Conservation (phyloP, 352 stramenopile species). For the Phytopythium sindhum region DNA sequence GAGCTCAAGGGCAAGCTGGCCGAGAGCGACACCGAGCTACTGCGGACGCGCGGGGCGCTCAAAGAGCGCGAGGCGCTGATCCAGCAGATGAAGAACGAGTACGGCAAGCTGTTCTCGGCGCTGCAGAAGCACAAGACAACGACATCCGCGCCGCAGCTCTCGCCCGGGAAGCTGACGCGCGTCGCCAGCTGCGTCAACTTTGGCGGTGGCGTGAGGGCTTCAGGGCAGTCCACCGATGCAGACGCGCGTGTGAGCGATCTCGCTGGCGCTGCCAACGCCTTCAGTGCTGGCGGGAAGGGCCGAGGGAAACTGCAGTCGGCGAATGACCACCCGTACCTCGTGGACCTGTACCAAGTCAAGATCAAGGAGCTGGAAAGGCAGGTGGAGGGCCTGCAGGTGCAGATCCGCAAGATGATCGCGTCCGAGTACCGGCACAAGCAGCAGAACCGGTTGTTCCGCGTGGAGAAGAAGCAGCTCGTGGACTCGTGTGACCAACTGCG, state of each 20-base stretch:
- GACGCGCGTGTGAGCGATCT: not conserved
- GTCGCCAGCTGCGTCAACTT: slow-evolving; percentile 7
- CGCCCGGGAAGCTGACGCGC: slow-evolving; percentile 18
- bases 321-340: slow-evolving; percentile 61
- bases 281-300: not conserved
- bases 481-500: slow-evolving; percentile 44
- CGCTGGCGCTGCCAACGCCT: not conserved
- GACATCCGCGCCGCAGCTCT: slow-evolving; percentile 5
- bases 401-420: slow-evolving; percentile 80
- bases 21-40: slow-evolving; percentile 46
- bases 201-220: not conserved
- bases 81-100: slow-evolving; percentile 66
- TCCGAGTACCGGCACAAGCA: slow-evolving; percentile 75
- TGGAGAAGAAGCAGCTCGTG: slow-evolving; percentile 48
- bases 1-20: slow-evolving; percentile 23
- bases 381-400: slow-evolving; percentile 55
- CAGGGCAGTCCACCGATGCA: not conserved
- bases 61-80: slow-evolving; percentile 55
- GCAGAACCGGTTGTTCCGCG: slow-evolving; percentile 47
- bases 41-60: slow-evolving; percentile 41
- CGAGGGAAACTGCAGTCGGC: not conserved
- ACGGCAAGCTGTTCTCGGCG: slow-evolving; percentile 63
- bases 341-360: slow-evolving; percentile 54
- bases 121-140: slow-evolving; percentile 59
- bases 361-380: slow-evolving; percentile 52